phyloP scores from a whole-genome alignment of 441 rosid genomes.

The Bruguiera hainesii region DNA sequence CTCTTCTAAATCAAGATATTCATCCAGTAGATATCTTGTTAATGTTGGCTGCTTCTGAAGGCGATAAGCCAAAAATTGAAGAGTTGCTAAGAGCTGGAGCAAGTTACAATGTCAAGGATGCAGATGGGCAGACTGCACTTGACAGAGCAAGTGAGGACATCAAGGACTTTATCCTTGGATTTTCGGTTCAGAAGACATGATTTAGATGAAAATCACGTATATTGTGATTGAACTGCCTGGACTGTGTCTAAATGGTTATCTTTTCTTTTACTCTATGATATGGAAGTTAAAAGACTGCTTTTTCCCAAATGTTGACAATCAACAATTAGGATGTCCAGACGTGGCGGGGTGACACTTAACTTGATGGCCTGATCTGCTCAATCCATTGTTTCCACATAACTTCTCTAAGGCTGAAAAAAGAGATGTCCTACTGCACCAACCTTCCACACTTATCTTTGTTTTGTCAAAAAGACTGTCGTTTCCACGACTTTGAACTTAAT shows the following conservation, averaged over 20 bases:
- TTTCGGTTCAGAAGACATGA: slow-evolving; percentile 61
- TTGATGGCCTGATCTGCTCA: too few species aligned
- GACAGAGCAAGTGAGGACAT: slow-evolving; percentile 60
- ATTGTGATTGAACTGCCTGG: neutral
- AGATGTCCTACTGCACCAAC: too few species aligned
- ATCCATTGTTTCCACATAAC: too few species aligned
- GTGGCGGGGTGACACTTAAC: too few species aligned
- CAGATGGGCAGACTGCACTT: slow-evolving; percentile 73
- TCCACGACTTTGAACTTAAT: too few species aligned
- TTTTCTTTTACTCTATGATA: too few species aligned
- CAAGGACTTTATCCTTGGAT: slow-evolving; percentile 56
- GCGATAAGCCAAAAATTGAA: slow-evolving; percentile 80
- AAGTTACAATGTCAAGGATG: slow-evolving; percentile 52
- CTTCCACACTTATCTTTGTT: too few species aligned
- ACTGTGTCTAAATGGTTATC: neutral
- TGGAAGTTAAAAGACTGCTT: too few species aligned
- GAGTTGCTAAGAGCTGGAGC: slow-evolving; percentile 85
- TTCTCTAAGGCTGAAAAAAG: too few species aligned
- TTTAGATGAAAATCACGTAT: neutral
- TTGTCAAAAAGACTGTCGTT: too few species aligned
- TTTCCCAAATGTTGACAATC: too few species aligned
- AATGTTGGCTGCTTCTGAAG: slow-evolving; percentile 76
- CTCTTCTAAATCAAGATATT: slow-evolving; percentile 68
- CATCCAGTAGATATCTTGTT: slow-evolving; percentile 84
- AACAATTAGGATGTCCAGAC: too few species aligned